These are phyloP conservation scores for Meredithiella fracta DNA, from an alignment of 2,329 filamentous ascomycete genomes.

Conservation along the genomic window DNA sequence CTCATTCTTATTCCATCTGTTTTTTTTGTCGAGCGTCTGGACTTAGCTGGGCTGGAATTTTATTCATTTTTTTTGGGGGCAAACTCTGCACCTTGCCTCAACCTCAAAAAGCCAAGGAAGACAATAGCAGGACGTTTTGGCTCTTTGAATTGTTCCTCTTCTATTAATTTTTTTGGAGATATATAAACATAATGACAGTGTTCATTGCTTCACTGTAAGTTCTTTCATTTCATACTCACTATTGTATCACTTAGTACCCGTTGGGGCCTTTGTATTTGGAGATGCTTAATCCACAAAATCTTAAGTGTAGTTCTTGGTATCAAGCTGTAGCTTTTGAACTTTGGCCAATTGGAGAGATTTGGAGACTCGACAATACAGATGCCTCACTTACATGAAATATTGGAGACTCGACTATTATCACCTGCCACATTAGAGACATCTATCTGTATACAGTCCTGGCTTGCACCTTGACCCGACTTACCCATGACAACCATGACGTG, in stretches of 20 bases:
- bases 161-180: background rate
- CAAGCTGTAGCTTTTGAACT: background rate
- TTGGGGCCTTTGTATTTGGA: background rate
- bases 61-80: background rate
- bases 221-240: background rate
- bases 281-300: conserved; percentile 1
- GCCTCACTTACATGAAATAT: background rate
- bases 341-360: background rate
- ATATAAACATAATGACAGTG: conserved; percentile 27
- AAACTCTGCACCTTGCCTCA: no score
- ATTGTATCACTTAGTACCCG: background rate
- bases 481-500: background rate
- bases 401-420: no score
- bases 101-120: no score
- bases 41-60: background rate
- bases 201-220: conserved; percentile 35
- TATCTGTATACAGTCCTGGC: no score
- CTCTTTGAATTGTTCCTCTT: background rate
- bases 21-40: background rate
- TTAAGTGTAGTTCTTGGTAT: background rate
- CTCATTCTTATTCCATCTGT: background rate
- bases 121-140: no score
- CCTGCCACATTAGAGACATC: no score
- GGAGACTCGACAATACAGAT: background rate
- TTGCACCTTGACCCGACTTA: background rate